Percentiles rank a stretch among this genome's conserved stretches.
phyloP scores from a whole-genome alignment of 805 yeast species.

The Schwanniomyces occidentalis region DNA sequence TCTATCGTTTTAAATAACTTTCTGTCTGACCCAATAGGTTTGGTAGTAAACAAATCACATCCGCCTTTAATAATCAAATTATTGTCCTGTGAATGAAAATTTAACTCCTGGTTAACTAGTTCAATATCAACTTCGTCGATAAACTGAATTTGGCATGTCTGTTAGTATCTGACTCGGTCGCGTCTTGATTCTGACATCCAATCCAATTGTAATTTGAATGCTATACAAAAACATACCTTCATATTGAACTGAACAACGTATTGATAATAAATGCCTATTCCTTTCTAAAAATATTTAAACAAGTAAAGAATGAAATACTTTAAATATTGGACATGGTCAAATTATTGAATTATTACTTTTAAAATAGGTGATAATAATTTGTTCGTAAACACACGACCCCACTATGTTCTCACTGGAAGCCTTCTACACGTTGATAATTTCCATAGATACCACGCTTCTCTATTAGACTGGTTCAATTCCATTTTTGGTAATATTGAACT shows the following conservation, averaged over 20 bases:
- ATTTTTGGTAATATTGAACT: slow-evolving; percentile 15
- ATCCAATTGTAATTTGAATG: not conserved
- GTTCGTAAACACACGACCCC: slow-evolving; percentile 12
- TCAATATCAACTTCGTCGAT: slow-evolving; percentile 94
- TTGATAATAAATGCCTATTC: too few relatives aligned
- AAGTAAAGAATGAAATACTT: too few relatives aligned
- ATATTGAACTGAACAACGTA: too few relatives aligned
- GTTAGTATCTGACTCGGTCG: not conserved
- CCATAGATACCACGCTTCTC: slow-evolving; percentile 2
- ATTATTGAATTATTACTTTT: too few relatives aligned
- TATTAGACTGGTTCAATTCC: slow-evolving; percentile 16
- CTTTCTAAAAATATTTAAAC: too few relatives aligned
- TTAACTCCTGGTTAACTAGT: slow-evolving; percentile 80
- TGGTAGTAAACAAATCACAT: slow-evolving; percentile 91
- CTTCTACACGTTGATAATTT: slow-evolving; percentile 6
- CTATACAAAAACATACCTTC: slow-evolving; percentile 1
- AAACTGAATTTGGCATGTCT: too few relatives aligned
- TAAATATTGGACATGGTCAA: too few relatives aligned
- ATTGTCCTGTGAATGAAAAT: slow-evolving; percentile 52
- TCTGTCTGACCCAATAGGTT: slow-evolving; percentile 86
- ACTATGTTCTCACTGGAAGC: not conserved
- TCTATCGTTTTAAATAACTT: slow-evolving; percentile 87
- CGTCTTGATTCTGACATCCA: not conserved
- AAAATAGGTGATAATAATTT: too few relatives aligned
- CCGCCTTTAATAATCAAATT: slow-evolving; percentile 70